Conservation (phyloP, 2,329 filamentous ascomycete genomes). For the Blastomyces silverae region DNA sequence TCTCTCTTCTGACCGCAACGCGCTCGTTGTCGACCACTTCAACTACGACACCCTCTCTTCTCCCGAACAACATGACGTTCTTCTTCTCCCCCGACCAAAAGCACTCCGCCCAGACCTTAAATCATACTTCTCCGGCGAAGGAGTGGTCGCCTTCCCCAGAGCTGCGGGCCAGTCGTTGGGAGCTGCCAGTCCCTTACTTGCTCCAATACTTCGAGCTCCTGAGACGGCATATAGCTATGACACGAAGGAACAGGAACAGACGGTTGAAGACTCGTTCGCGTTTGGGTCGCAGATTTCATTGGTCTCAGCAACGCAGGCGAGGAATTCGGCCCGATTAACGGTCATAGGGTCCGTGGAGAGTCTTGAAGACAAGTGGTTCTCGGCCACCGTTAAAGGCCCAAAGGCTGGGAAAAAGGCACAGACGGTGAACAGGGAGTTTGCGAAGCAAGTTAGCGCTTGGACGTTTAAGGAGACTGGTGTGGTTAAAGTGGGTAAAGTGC, state of each 20-base stretch:
- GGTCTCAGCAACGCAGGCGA: slow-evolving; percentile 79
- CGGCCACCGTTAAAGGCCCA: slow-evolving; percentile 61
- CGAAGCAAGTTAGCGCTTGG: slow-evolving; percentile 82
- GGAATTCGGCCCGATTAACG: slow-evolving; percentile 85
- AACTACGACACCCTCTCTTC: slow-evolving; percentile 75
- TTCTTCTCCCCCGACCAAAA: slow-evolving; percentile 66
- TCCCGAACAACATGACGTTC: slow-evolving; percentile 76
- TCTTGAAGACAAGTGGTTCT: slow-evolving; percentile 83
- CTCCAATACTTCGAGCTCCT: slow-evolving; percentile 75
- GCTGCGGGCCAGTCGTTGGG: slow-evolving; percentile 77
- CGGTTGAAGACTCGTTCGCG: slow-evolving; percentile 75
- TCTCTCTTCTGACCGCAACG: slow-evolving; percentile 76
- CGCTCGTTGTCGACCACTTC: slow-evolving; percentile 91
- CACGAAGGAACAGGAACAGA: slow-evolving; percentile 71
- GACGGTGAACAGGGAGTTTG: slow-evolving; percentile 78
- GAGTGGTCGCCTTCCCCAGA: slow-evolving; percentile 71
- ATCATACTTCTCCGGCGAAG: slow-evolving; percentile 66
- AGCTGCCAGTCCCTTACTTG: slow-evolving; percentile 64
- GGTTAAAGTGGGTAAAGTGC: slow-evolving; percentile 71
- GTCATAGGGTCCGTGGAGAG: slow-evolving; percentile 81
- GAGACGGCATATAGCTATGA: slow-evolving; percentile 89
- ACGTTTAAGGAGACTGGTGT: slow-evolving; percentile 92
- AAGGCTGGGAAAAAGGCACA: slow-evolving; percentile 50
- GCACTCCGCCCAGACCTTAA: slow-evolving; percentile 61
- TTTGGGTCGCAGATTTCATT: slow-evolving; percentile 76